Conservation (phyloP, 2,329 filamentous ascomycete genomes). For the Fusarium sp. region DNA sequence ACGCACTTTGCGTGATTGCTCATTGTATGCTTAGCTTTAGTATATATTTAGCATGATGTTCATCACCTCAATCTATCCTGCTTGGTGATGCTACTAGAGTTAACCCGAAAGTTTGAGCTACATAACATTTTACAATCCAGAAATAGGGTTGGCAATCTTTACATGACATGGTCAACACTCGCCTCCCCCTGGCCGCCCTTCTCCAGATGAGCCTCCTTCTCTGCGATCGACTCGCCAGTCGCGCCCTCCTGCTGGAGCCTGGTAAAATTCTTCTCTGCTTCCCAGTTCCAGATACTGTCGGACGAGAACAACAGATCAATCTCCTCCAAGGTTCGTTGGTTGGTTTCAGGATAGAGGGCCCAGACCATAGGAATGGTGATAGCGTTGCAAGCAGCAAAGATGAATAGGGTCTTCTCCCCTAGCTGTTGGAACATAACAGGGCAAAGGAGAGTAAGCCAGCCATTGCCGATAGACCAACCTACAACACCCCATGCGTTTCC, state of each 20-base stretch:
- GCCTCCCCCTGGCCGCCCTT: too few relatives aligned
- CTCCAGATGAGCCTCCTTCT: too few relatives aligned
- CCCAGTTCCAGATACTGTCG: conserved; percentile 78
- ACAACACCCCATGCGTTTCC: conserved; percentile 84
- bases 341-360: conserved; percentile 82
- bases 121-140: too few relatives aligned
- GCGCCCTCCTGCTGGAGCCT: too few relatives aligned
- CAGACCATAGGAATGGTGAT: conserved; percentile 79
- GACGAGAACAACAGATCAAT: conserved; percentile 82
- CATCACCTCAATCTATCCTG: too few relatives aligned
- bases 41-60: too few relatives aligned
- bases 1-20: conserved; percentile 42
- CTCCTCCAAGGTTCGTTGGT: conserved; percentile 81
- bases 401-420: conserved; percentile 79
- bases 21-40: too few relatives aligned
- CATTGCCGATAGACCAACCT: conserved; percentile 83
- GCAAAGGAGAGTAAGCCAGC: conserved; percentile 70
- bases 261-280: conserved; percentile 74
- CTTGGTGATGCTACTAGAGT: too few relatives aligned
- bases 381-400: conserved; percentile 79
- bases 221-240: too few relatives aligned
- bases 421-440: conserved; percentile 57
- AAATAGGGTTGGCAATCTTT: too few relatives aligned
- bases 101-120: too few relatives aligned
- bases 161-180: too few relatives aligned